Base-by-base conservation (phyloP, 176 grass and related monocot genomes). In the Bromus sterilis region DNA sequence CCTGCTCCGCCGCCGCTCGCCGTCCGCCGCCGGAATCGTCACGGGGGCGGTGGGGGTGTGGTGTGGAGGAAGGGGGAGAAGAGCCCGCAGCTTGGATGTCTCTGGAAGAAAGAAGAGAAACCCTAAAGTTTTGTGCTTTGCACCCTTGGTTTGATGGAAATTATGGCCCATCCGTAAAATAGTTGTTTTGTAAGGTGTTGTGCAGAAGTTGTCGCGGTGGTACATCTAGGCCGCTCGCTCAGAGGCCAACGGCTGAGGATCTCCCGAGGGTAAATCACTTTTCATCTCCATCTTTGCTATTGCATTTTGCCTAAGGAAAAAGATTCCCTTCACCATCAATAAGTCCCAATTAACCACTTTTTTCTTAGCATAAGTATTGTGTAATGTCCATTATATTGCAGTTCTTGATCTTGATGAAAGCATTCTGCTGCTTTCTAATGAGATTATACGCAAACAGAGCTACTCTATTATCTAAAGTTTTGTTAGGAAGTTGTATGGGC, bases 121-220 rank as follows among this genome's bases (percentile, higher is more conserved):
- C 83, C 81, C 87, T 89, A 85, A 24, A 18, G 1, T 77, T 85
- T 82, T 71, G 34, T 15, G 12, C 14, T 64, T 85, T 65, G 11
- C 33, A 4, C 87, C 87, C 75, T 81, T 18, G 14, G 0, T 34
- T 76, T 25, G 5, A n/a, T 15, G 26, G 5, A 11, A 84, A 79
- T 58, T 30, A 2, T 9, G 37, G 1, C 18, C 3, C 0, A 2
- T 8, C 5, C 5, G 28, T 14, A 7, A 31, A 62, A 16, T 31
- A 24, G 1, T 14, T 31, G 59, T 31, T 30, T 62, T 31, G 2
- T 16, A 16, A 31, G 59, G 26, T 31, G 58, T 14, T 15, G 4
- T 14, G 5, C 57, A 30, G 1, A 30, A 30, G 11, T 29, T 59
- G 8, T 59, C 56, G 25, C 11, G 4, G 11, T 59, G 12, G 56